phyloP scores from a whole-genome alignment of 192 early-diverging fungal genomes.

The Pecoramyces ruminantium region DNA sequence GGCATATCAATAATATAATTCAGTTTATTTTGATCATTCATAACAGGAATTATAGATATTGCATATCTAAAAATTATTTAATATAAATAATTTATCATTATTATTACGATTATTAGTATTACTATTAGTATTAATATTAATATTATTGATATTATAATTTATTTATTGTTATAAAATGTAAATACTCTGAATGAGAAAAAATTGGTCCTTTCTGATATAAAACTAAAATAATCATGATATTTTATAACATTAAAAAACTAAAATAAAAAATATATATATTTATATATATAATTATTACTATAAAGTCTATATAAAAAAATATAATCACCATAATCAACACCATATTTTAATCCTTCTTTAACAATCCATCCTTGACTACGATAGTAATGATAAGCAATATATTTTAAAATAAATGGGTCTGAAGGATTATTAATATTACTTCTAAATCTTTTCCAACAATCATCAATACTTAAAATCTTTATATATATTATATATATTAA shows the following conservation, averaged over 20 bases:
- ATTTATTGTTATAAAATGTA: too few relatives aligned
- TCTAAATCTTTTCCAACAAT: neutral
- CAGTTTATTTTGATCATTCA: neutral
- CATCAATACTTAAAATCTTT: neutral
- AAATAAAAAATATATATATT: too few relatives aligned
- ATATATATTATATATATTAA: too few relatives aligned
- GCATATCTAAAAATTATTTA: neutral
- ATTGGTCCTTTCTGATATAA: neutral
- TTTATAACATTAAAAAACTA: too few relatives aligned
- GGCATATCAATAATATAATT: neutral
- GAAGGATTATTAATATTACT: neutral
- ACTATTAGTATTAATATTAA: too few relatives aligned
- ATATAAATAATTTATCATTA: too few relatives aligned
- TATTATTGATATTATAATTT: too few relatives aligned
- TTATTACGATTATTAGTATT: too few relatives aligned
- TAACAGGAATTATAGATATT: neutral
- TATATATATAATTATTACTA: too few relatives aligned
- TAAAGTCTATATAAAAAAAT: too few relatives aligned
- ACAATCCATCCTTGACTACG: slow-evolving; percentile 69
- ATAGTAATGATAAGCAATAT: slow-evolving; percentile 72
- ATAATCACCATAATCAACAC: slow-evolving; percentile 51
- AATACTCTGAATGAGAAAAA: neutral
- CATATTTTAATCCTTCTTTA: slow-evolving; percentile 68
- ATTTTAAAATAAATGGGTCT: slow-evolving; percentile 39
- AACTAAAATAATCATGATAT: too few relatives aligned